Conservation (phyloP, 2,329 filamentous ascomycete species). For the Chaetomium globosum region DNA sequence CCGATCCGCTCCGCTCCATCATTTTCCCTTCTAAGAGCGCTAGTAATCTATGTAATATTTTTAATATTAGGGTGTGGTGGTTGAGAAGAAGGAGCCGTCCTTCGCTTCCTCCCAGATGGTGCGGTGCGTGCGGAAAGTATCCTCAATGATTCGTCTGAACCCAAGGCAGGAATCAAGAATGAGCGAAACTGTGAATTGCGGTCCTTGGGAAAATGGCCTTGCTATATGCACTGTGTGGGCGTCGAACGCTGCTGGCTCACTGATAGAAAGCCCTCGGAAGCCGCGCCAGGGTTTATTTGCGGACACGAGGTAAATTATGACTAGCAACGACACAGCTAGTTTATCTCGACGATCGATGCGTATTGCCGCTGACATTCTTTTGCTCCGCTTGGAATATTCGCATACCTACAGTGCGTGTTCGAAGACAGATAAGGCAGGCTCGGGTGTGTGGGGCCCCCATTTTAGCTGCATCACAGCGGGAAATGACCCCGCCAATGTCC, state of each 20-base stretch:
- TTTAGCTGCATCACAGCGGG: too few species aligned
- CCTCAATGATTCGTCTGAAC: neutral
- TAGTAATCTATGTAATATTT: neutral
- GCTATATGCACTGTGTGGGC: too few species aligned
- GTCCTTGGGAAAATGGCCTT: neutral
- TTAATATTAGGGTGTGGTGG: neutral
- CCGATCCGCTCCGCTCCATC: neutral
- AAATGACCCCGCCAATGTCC: too few species aligned
- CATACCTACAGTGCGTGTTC: neutral
- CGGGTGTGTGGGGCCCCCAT: too few species aligned
- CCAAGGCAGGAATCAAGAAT: neutral
- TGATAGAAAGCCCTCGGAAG: too few species aligned
- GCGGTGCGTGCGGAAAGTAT: neutral
- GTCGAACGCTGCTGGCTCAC: too few species aligned
- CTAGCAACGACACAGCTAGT: neutral
- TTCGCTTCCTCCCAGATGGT: neutral
- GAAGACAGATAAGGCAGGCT: neutral
- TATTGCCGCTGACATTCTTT: neutral
- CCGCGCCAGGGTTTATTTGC: neutral
- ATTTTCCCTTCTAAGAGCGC: neutral
- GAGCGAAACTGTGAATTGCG: neutral
- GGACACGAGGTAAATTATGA: too few species aligned
- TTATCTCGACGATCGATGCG: neutral
- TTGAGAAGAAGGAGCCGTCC: neutral
- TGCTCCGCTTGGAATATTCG: neutral